A percentile compares a stretch with the other conserved stretches of the same genome.
phyloP scores from a whole-genome alignment of 106 monocot genomes.

The Vanilla planifolia region DNA sequence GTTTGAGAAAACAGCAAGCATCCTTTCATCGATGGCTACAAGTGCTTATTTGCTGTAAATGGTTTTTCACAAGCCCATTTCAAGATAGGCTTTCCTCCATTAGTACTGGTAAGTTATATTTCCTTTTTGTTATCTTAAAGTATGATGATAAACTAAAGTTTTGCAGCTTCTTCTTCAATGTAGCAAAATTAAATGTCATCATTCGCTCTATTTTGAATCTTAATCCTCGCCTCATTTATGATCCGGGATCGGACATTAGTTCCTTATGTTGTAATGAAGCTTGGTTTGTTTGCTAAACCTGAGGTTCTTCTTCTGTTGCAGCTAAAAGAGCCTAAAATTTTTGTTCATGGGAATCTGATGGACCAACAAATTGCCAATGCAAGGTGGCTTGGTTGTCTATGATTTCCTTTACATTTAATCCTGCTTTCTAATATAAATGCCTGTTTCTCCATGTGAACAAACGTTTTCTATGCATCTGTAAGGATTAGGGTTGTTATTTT shows the following conservation, averaged over 20 bases:
- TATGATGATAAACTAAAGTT: too few relatives aligned
- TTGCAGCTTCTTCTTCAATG: too few relatives aligned
- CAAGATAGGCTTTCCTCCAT: conserved; percentile 33
- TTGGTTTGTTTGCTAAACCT: too few relatives aligned
- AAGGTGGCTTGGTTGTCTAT: conserved; percentile 59
- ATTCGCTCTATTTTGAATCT: too few relatives aligned
- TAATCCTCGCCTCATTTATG: too few relatives aligned
- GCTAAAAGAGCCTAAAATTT: conserved; percentile 65
- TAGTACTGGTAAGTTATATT: conserved; percentile 32
- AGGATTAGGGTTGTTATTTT: too few relatives aligned
- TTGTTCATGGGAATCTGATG: conserved; percentile 48
- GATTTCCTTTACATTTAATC: too few relatives aligned
- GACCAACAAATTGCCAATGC: conserved; percentile 18
- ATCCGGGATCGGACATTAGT: too few relatives aligned
- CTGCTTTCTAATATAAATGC: too few relatives aligned
- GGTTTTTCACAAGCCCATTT: conserved; percentile 43
- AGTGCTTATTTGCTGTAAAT: conserved; percentile 49
- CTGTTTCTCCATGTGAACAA: too few relatives aligned
- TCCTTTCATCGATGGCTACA: conserved; percentile 39
- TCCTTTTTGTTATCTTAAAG: not conserved
- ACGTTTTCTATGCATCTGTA: too few relatives aligned
- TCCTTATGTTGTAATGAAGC: not conserved
- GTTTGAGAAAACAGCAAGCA: conserved; percentile 35
- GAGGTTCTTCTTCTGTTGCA: conserved; percentile 26
- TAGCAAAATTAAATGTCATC: too few relatives aligned